These are phyloP conservation scores for Reutealis trisperma DNA, from an alignment of 345 rosid genomes.

Conservation along the genomic window DNA sequence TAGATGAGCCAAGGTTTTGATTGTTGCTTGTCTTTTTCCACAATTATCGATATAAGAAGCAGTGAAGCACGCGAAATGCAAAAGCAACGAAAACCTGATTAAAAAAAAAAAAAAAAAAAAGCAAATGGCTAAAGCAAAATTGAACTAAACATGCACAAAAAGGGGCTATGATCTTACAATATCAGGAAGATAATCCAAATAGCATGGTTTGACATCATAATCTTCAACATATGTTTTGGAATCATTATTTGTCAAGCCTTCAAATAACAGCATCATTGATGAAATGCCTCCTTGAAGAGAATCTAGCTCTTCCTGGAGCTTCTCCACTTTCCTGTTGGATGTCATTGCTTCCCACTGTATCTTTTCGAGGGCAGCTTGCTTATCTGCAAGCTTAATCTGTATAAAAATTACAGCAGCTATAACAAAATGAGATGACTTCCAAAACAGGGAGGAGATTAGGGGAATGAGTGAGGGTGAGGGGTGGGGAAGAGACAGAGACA, in stretches of 20 bases:
- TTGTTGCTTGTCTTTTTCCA: not conserved
- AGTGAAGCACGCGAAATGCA: not conserved
- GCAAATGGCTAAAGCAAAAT: constrained; percentile 3
- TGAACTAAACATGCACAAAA: not conserved
- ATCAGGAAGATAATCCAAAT: constrained; percentile 53
- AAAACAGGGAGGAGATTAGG: not conserved
- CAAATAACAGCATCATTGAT: constrained; percentile 53
- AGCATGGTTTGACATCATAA: constrained; percentile 57
- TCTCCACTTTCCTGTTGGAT: constrained; percentile 55
- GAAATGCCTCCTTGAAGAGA: constrained; percentile 67
- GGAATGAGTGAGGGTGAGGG: not conserved
- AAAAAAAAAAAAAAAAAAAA: not conserved
- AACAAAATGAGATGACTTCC: constrained; percentile 15
- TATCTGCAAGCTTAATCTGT: constrained; percentile 95
- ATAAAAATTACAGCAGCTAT: constrained; percentile 10
- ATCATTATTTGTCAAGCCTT: constrained; percentile 53
- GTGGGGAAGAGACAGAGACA: not conserved
- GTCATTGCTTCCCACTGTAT: constrained; percentile 90
- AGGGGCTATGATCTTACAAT: constrained; percentile 48
- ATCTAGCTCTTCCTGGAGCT: constrained; percentile 74
- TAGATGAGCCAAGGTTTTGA: not conserved
- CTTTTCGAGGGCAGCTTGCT: constrained; percentile 91
- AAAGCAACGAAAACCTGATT: not conserved
- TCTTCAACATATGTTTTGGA: constrained; percentile 40
- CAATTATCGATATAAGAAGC: not conserved